Evolutionary conservation across 768 basidiomycete species (phyloP), one percentile per base, ranked within the genome.

Genomic region (Calocera cornea): DNA sequence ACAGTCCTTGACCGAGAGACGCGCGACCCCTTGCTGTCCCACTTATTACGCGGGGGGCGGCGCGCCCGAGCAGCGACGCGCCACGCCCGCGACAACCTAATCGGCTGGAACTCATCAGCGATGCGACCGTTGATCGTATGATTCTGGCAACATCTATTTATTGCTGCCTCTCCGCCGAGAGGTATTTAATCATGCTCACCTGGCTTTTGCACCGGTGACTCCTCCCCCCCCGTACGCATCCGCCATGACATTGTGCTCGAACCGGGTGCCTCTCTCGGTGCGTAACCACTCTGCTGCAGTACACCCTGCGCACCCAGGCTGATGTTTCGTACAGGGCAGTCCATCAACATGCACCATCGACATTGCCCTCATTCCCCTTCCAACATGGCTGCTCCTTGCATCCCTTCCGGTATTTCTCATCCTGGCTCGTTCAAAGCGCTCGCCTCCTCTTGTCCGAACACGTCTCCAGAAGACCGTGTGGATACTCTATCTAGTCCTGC

Each of bases 401-500:
- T 14, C 54, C 7, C 54, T 60, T 2, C 54, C 54, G 10, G 5
- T 60, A 10, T 2, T 33, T 8, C 10, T 60, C 31, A 60, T 27
- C 22, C 19, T 47, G 19, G 11, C 31, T 14, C 31, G 54, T 27
- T 27, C 27, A 22, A 60, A 31, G 31, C 54, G 27, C 7, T 17
- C 44, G 16, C 44, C 24, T 47, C 44, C 44, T 24, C 24, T 47
- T 3, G 7, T 24, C 44, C 44, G 44, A 17, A 47, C 44, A 19
- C 5, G 44, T 47, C 44, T 47, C 19, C 54, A 60, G 19, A 60
- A 29, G 31, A 33, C 24, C 10, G 10, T 60, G 10, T 60, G 54
- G 54, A 71, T 73, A 64, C 41, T 71, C 31, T 76, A 76, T 64
- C 65, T 74, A 34, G 69, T 72, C 22, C 72, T 75, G 10, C 72